These are phyloP conservation scores for Hypoxylon sp. DNA, from an alignment of 2,329 filamentous ascomycete genomes.

Conservation along the genomic window DNA sequence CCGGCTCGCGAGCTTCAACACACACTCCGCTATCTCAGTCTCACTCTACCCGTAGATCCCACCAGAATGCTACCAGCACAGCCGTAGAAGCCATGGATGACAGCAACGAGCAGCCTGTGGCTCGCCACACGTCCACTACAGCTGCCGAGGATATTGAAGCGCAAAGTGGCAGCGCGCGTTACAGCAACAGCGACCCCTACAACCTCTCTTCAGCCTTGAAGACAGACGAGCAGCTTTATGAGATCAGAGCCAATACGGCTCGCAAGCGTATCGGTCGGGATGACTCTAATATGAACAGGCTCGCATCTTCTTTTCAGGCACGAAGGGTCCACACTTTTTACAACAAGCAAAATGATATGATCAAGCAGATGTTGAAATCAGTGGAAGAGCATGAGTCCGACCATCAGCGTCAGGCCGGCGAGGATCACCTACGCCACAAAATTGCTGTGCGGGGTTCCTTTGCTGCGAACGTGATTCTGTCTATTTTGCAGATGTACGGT, in stretches of 20 bases:
- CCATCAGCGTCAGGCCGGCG: slow-evolving; percentile 83
- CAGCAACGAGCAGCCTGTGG: slow-evolving; percentile 57
- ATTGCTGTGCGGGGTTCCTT: slow-evolving; percentile 79
- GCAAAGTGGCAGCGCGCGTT: slow-evolving; percentile 54
- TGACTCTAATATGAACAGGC: slow-evolving; percentile 30
- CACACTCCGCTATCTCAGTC: slow-evolving; percentile 47
- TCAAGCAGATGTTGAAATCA: slow-evolving; percentile 90
- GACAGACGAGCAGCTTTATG: slow-evolving; percentile 79
- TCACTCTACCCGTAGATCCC: slow-evolving; percentile 27
- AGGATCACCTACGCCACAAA: slow-evolving; percentile 83
- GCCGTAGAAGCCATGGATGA: slow-evolving; percentile 60
- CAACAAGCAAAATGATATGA: slow-evolving; percentile 91
- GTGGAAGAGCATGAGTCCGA: slow-evolving; percentile 91
- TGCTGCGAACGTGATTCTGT: slow-evolving; percentile 83
- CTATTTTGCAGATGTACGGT: slow-evolving; percentile 88
- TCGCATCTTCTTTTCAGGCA: slow-evolving; percentile 54
- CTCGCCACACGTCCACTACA: slow-evolving; percentile 58
- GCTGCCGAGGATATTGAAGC: slow-evolving; percentile 64
- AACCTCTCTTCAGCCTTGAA: slow-evolving; percentile 84
- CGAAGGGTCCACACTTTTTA: slow-evolving; percentile 85
- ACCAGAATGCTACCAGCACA: slow-evolving; percentile 61
- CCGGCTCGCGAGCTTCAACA: slow-evolving; percentile 43
- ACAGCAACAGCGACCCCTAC: slow-evolving; percentile 82
- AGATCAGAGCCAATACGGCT: slow-evolving; percentile 85
- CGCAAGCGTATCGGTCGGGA: slow-evolving; percentile 72